These are phyloP conservation scores for Nakazawaea ishiwadae DNA, from an alignment of 805 yeast genomes.

Conservation along the genomic window DNA sequence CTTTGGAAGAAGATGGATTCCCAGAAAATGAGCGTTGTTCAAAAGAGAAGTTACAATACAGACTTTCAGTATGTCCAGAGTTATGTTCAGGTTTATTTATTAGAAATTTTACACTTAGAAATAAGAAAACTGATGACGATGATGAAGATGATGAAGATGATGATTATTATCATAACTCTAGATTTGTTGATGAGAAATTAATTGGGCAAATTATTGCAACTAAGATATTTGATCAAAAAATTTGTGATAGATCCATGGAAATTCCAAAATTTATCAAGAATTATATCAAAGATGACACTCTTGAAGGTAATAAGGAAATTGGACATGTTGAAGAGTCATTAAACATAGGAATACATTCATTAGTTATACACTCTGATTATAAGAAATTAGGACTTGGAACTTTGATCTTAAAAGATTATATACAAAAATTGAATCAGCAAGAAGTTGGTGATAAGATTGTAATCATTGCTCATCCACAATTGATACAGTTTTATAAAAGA, in stretches of 20 bases:
- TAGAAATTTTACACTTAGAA: constrained; percentile 48
- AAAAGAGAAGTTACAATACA: constrained; percentile 56
- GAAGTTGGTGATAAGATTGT: constrained; percentile 76
- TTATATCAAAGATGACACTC: constrained; percentile 13
- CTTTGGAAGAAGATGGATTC: constrained; percentile 66
- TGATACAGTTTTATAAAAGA: constrained; percentile 74
- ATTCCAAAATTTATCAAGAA: constrained; percentile 39
- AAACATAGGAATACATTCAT: constrained; percentile 75
- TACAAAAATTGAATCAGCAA: constrained; percentile 85
- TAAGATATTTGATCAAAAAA: constrained; percentile 46
- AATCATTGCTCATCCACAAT: constrained; percentile 63
- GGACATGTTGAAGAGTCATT: constrained; percentile 79
- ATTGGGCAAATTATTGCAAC: constrained; percentile 83
- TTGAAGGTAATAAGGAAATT: constrained; percentile 18
- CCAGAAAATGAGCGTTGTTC: constrained; percentile 67
- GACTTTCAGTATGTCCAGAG: constrained; percentile 84
- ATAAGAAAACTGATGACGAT: constrained; percentile 25
- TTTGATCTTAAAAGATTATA: constrained; percentile 77
- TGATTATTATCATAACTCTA: constrained; percentile 27
- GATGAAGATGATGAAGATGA: constrained; percentile 19
- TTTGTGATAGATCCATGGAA: constrained; percentile 58
- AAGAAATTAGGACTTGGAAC: constrained; percentile 83
- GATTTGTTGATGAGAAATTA: constrained; percentile 54
- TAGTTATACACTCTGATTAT: constrained; percentile 73
- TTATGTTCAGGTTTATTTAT: constrained; percentile 84